Conservation (phyloP, 208 protist species). For the Jaenimonas drosophilae region DNA sequence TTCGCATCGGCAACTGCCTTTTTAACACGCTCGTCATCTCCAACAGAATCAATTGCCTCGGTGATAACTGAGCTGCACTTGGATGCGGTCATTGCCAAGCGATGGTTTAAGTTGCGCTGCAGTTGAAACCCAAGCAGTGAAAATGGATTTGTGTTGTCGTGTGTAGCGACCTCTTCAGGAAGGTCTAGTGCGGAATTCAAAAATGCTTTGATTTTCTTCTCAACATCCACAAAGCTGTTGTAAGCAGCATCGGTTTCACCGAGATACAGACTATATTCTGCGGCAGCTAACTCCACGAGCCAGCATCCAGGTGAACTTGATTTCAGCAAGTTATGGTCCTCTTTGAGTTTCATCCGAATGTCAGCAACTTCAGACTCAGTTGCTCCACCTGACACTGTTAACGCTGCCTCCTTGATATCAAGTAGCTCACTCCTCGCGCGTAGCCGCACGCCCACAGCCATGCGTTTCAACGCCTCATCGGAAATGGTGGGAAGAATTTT, state of each 20-base stretch:
- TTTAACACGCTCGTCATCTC: constrained; percentile 17
- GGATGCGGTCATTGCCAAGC: too few species aligned
- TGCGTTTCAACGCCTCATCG: constrained; percentile 42
- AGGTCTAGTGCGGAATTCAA: constrained; percentile 19
- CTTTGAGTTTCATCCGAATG: constrained; percentile 30
- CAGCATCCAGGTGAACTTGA: constrained; percentile 54
- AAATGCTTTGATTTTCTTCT: constrained; percentile 40
- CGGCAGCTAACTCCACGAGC: constrained; percentile 57
- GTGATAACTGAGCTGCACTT: constrained; percentile 35
- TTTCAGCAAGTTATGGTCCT: constrained; percentile 56
- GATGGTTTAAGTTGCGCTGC: constrained; percentile 23
- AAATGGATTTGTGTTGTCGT: constrained; percentile 49
- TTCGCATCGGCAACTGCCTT: constrained; percentile 29
- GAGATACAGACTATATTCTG: constrained; percentile 72
- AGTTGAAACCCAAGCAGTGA: constrained; percentile 55
- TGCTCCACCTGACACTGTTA: constrained; percentile 58
- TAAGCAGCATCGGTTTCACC: constrained; percentile 52
- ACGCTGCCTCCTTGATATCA: constrained; percentile 61
- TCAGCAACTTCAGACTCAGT: constrained; percentile 73
- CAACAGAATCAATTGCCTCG: constrained; percentile 35
- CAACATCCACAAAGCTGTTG: constrained; percentile 35
- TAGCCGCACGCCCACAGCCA: constrained; percentile 59
- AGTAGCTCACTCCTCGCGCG: constrained; percentile 56
- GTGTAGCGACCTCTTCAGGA: constrained; percentile 31
- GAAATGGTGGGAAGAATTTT: constrained; percentile 45